phyloP scores from a whole-genome alignment of 1,284 basidiomycete genomes.

The Rhizoctonia solani region DNA sequence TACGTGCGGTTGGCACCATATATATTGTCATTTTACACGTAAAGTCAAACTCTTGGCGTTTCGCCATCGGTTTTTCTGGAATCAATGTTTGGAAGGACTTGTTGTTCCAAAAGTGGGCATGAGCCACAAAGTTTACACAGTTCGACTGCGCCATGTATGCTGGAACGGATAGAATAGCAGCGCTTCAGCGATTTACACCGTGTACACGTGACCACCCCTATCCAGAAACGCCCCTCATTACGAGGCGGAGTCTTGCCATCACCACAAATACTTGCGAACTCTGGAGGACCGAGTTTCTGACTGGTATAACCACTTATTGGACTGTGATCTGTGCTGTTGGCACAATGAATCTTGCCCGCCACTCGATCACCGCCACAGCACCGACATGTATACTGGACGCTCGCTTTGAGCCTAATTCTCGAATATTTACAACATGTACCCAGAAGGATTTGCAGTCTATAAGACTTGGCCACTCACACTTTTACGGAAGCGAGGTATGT shows the following conservation, averaged over 20 bases:
- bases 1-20: too few species aligned
- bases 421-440: constrained; percentile 84
- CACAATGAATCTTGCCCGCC: constrained; percentile 86
- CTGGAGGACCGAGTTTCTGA: background rate
- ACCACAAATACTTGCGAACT: background rate
- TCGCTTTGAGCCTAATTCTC: constrained; percentile 73
- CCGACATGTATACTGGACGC: constrained; percentile 79
- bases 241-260: constrained; percentile 16
- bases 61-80: too few species aligned
- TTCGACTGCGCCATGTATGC: too few species aligned
- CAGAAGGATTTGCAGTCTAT: constrained; percentile 87
- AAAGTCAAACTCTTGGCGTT: too few species aligned
- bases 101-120: too few species aligned
- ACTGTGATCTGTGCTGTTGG: constrained; percentile 40
- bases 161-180: too few species aligned
- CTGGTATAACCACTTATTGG: constrained; percentile 5
- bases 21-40: too few species aligned
- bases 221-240: constrained; percentile 9
- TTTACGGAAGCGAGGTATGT: constrained; percentile 76
- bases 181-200: background rate
- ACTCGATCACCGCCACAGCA: constrained; percentile 78
- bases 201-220: constrained; percentile 28
- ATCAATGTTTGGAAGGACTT: too few species aligned
- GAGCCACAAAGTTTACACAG: too few species aligned
- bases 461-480: constrained; percentile 76